Evolutionary conservation across 441 rosid species (phyloP), one percentile per base, ranked within the genome.

Genomic region (Euphorbia schlechtendalii): DNA sequence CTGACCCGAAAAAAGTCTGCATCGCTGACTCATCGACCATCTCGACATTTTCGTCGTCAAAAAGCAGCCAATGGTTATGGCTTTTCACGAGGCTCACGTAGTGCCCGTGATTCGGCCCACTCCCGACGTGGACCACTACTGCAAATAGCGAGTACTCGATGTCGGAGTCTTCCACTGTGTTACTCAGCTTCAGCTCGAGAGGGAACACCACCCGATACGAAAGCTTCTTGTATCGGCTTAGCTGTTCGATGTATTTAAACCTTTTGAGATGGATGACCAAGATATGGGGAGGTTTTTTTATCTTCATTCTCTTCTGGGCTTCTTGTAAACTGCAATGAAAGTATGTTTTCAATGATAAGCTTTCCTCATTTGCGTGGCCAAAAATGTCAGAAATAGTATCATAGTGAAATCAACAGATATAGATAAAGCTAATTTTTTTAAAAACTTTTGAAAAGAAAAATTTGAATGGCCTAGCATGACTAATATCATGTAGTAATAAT

Each of bases 241-340:
- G 79, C 74, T 93, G 90, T 75, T 93, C 92, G 0, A 90, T 86
- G 82, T 93, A 93, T 78, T 90, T 93, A 74, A 93, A 90, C 61
- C 95, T 82, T 73, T 89, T 92, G 22, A 88, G 79, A 75, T 92
- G 99, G 69, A 83, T 90, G 12, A 90, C 98, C 71, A 92, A 73
- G 66, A 87, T 83, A 61, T 87, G 85, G 59, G 93, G 98, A 11
- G 95, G 87, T 78, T 90, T 90, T 84, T 89, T 90, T 73, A 90
- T 90, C 90, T 90, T 90, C 96, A 90, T 89, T 74, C 96, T 82
- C 82, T 88, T 92, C 71, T 89, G 95, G 12, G 96, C 96, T 84
- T 90, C 97, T 80, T 90, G 97, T 84, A 90, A 83, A 72, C 97
- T 93, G 86, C 84, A 74, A 21, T 38, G 22, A 3, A 60, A 41